Evolutionary conservation across 192 early-diverging fungal genomes (phyloP).

Genomic region (Backusella macrospora): DNA sequence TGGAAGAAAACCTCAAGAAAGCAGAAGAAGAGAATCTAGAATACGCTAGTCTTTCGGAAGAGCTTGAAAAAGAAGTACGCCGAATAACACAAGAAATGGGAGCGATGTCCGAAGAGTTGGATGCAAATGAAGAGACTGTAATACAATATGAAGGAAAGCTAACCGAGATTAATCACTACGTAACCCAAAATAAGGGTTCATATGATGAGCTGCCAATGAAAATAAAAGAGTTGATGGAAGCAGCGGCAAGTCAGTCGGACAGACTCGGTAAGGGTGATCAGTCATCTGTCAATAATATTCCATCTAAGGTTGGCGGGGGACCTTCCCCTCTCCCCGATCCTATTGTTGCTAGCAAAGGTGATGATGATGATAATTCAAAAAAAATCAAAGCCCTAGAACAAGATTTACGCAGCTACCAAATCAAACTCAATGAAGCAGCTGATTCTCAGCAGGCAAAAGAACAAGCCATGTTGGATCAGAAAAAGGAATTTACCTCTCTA

Average conservation of each 20-base stretch:
- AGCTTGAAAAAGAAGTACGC: slow-evolving; percentile 22
- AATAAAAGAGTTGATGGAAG: slow-evolving; percentile 14
- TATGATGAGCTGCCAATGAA: slow-evolving; percentile 5
- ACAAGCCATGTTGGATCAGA: not conserved
- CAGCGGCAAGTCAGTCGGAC: not conserved
- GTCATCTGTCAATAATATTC: slow-evolving; percentile 20
- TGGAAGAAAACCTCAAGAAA: not conserved
- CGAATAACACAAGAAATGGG: slow-evolving; percentile 22
- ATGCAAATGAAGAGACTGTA: slow-evolving; percentile 15
- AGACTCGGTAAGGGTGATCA: slow-evolving; percentile 10
- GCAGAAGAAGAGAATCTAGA: slow-evolving; percentile 20
- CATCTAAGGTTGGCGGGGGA: slow-evolving; percentile 4
- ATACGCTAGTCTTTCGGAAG: slow-evolving; percentile 5
- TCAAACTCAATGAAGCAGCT: slow-evolving; percentile 1
- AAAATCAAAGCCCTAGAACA: not conserved
- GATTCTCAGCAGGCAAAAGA: slow-evolving; percentile 12
- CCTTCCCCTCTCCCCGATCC: not conserved
- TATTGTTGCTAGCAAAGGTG: not conserved
- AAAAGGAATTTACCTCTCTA: slow-evolving; percentile 14
- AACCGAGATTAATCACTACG: slow-evolving; percentile 3
- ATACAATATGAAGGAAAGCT: slow-evolving; percentile 5
- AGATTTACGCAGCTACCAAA: slow-evolving; percentile 11
- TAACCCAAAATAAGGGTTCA: slow-evolving; percentile 10
- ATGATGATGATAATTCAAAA: not conserved
- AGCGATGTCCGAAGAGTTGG: slow-evolving; percentile 16